Conservation (phyloP, 305 asterid species). For the Plantago coronopus region DNA sequence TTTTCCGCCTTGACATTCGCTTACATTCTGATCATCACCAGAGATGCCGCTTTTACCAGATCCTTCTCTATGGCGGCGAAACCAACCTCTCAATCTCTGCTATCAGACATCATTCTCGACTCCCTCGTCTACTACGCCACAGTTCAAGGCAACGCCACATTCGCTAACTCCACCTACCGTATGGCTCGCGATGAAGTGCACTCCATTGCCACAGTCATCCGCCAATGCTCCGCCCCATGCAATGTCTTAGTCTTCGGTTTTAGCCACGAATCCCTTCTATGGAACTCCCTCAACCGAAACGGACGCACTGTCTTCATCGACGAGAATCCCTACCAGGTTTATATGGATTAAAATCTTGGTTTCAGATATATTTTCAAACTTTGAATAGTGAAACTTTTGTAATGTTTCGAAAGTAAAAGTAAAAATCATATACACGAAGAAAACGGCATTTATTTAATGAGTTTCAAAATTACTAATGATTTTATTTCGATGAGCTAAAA, state of each 20-base stretch:
- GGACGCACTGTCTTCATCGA: slow-evolving; percentile 75
- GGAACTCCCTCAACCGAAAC: slow-evolving; percentile 60
- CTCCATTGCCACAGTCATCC: slow-evolving; percentile 50
- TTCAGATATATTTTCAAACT: no score
- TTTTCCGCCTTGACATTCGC: slow-evolving; percentile 52
- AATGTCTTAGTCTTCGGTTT: slow-evolving; percentile 70
- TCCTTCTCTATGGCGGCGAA: slow-evolving; percentile 7
- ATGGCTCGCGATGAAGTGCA: slow-evolving; percentile 51
- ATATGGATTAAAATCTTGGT: no score
- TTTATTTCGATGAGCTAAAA: no score
- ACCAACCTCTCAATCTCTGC: slow-evolving; percentile 25
- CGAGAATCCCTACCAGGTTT: slow-evolving; percentile 48
- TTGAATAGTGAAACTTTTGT: no score
- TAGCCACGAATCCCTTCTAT: slow-evolving; percentile 65
- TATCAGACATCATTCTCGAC: no score
- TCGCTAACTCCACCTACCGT: slow-evolving; percentile 22
- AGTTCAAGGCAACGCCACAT: no score
- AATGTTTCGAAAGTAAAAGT: no score
- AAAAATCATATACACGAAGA: no score
- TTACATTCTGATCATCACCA: slow-evolving; percentile 49
- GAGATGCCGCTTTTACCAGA: slow-evolving; percentile 23
- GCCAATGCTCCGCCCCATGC: slow-evolving; percentile 59
- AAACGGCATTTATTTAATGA: no score
- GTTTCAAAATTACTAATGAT: no score
- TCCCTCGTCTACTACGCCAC: no score